Conservation (phyloP, 2,329 filamentous ascomycete species). For the Talaromyces albobiverticillius region DNA sequence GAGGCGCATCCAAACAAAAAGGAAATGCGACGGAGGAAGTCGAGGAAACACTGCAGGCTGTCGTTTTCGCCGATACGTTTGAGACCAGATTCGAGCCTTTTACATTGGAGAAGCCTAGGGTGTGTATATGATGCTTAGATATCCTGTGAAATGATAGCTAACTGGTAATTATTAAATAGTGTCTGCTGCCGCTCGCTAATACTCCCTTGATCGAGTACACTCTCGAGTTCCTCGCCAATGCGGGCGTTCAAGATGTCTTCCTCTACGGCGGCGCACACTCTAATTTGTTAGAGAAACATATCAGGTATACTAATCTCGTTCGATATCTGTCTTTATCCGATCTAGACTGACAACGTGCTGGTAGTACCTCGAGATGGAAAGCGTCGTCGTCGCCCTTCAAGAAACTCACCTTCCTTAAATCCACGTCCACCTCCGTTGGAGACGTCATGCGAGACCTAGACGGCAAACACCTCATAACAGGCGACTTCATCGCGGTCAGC, state of each 20-base stretch:
- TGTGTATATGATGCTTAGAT: slow-evolving; percentile 43
- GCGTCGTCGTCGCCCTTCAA: slow-evolving; percentile 75
- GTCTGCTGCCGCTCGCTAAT: slow-evolving; percentile 88
- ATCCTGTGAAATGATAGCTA: background rate
- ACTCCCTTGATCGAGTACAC: slow-evolving; percentile 96
- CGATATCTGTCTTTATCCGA: background rate
- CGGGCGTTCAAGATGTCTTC: slow-evolving; percentile 90
- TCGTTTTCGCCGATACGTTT: slow-evolving; percentile 82
- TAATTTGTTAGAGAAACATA: slow-evolving; percentile 81
- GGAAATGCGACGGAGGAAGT: slow-evolving; percentile 53
- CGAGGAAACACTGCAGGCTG: slow-evolving; percentile 62
- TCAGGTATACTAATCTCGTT: slow-evolving; percentile 52
- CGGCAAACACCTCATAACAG: slow-evolving; percentile 75
- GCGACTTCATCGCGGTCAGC: slow-evolving; percentile 90
- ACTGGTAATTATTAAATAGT: slow-evolving; percentile 50
- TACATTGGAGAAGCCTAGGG: slow-evolving; percentile 81
- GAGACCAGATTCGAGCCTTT: slow-evolving; percentile 90
- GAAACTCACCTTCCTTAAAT: slow-evolving; percentile 78
- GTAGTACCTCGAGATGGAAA: slow-evolving; percentile 68
- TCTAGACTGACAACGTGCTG: slow-evolving; percentile 15
- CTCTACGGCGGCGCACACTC: slow-evolving; percentile 88
- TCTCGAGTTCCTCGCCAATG: slow-evolving; percentile 91
- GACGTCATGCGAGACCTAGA: slow-evolving; percentile 95
- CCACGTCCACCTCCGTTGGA: slow-evolving; percentile 80
- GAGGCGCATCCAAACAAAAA: slow-evolving; percentile 28